These are phyloP conservation scores for Stachybotrys chartarum DNA, from an alignment of 2,329 filamentous ascomycete species.

Conservation along the genomic window DNA sequence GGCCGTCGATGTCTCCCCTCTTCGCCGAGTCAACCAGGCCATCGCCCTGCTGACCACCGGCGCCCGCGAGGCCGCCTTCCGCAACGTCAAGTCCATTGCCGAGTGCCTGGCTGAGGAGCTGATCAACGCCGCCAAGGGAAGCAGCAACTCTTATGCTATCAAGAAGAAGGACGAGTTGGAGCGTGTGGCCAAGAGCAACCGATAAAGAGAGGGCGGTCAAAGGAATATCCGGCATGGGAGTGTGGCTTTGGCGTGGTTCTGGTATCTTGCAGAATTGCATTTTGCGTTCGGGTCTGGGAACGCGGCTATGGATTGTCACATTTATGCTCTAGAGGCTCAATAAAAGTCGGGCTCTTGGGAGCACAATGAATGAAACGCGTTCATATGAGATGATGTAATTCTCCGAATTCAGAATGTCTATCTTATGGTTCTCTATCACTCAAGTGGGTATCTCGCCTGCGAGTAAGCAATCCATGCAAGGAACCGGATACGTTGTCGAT, in stretches of 20 bases:
- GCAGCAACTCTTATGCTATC: conserved; percentile 99
- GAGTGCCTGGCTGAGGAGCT: conserved; percentile 99
- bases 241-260: conserved; percentile 37
- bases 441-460: background rate
- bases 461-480: background rate
- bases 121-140: conserved; percentile 99
- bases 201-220: conserved; percentile 60
- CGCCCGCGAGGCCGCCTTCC: conserved; percentile 97
- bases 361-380: conserved; percentile 22
- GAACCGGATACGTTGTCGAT: too few species aligned
- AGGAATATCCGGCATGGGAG: conserved; percentile 24
- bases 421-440: background rate
- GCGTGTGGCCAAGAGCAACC: conserved; percentile 99
- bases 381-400: too few species aligned
- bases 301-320: conserved; percentile 36
- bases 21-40: conserved; percentile 99
- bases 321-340: conserved; percentile 34
- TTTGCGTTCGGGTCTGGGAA: conserved; percentile 40
- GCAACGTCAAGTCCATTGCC: conserved; percentile 99
- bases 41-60: conserved; percentile 98
- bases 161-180: conserved; percentile 99
- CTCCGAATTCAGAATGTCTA: background rate
- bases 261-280: conserved; percentile 40
- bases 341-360: conserved; percentile 34
- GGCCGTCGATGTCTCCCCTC: conserved; percentile 99